Evolutionary conservation across 768 basidiomycete genomes (phyloP), one percentile per base, ranked within the genome.

Genomic region (Boletus bicolor): DNA sequence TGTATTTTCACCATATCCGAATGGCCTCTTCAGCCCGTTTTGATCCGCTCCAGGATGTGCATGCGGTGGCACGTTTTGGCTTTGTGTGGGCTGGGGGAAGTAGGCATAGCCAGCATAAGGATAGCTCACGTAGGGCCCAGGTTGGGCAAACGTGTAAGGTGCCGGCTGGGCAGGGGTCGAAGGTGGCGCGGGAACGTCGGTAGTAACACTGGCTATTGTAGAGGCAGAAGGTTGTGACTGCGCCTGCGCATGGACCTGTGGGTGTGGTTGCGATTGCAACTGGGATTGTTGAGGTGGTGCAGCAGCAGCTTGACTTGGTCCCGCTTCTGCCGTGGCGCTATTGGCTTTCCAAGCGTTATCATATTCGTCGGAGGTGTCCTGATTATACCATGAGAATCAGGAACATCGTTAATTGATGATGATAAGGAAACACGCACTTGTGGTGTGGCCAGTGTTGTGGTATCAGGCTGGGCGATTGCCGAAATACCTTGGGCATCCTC

Each of bases 281-380:
- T 66, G 58, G 21, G 67, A 55, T 41, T 54, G 68, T 36, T 71
- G 69, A 11, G 65, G 24, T 39, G 48, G 59, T 51, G 46, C 60
- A 10, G 47, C 55, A 54, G 61, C 6, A 44, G 62, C 39, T 51
- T 68, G 62, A 50, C 68, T 65, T 38, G 69, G 24, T 19, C 64
- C 64, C 32, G 66, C 61, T 54, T 72, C 76, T 7, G 72, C 61
- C 5, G 73, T 66, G 15, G 77, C 81, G 21, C 76, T 78, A 59
- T 82, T 82, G 15, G 82, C 82, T 51, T 79, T 81, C 85, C 85
- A 87, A 2, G 83, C 83, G 39, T 82, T 78, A 43, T 79, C 77
- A 53, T 80, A 86, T 39, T 81, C 80, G 50, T 83, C 79, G 7
- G 77, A 65, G 32, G 78, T 73, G n/a, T 70, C 73, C 77, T 78